phyloP scores from a whole-genome alignment of 2,329 filamentous ascomycete genomes.

The Hawksworthiomyces lignivorus region DNA sequence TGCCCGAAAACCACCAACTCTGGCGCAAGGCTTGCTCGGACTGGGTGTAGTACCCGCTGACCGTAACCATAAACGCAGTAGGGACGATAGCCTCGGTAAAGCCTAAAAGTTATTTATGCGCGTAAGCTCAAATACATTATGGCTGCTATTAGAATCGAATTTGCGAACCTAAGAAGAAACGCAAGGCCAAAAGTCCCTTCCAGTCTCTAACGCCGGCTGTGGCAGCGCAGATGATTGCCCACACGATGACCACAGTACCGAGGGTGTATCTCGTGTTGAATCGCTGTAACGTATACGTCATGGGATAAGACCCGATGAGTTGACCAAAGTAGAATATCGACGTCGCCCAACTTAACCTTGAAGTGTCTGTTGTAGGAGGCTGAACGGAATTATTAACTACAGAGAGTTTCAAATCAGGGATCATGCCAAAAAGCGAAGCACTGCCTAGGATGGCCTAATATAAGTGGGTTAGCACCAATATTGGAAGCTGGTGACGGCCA shows the following conservation, averaged over 20 bases:
- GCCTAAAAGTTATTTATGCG: too few relatives aligned
- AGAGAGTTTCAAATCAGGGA: conserved; percentile 54
- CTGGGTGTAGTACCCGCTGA: conserved; percentile 57
- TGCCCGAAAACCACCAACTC: conserved; percentile 58
- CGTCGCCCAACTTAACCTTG: conserved; percentile 66
- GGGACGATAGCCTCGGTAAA: conserved; percentile 59
- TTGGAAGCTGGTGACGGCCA: not conserved
- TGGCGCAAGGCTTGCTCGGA: conserved; percentile 56
- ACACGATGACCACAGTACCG: conserved; percentile 54
- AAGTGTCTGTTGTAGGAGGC: conserved; percentile 55
- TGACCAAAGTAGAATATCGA: conserved; percentile 77
- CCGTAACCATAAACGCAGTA: conserved; percentile 58
- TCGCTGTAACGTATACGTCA: conserved; percentile 62
- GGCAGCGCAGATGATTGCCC: conserved; percentile 59
- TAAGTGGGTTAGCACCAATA: not conserved
- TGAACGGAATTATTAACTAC: conserved; percentile 34
- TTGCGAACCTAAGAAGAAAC: conserved; percentile 50
- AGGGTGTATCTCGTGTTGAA: conserved; percentile 59
- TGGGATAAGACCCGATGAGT: conserved; percentile 65
- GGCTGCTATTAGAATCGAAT: too few relatives aligned
- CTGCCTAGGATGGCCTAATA: conserved; percentile 61
- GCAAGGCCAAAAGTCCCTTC: conserved; percentile 57
- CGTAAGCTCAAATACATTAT: too few relatives aligned
- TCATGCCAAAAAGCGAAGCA: conserved; percentile 67
- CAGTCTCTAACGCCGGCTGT: conserved; percentile 25